Base-by-base conservation (phyloP, 192 early-diverging fungal genomes). In the Umbelopsis isabellina region DNA sequence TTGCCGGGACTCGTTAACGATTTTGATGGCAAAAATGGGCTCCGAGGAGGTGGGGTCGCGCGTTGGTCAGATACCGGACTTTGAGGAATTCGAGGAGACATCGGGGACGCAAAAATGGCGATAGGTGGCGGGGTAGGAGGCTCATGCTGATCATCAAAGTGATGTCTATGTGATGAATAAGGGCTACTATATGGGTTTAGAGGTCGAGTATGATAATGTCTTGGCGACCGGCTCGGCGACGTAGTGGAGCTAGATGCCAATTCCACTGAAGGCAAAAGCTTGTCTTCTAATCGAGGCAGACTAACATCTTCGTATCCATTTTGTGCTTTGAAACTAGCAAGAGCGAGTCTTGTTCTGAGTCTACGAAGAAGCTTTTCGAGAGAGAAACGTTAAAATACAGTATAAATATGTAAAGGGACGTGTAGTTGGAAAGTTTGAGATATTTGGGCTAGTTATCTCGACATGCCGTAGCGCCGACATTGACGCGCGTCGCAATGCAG, bases 251-350 rank as follows among this genome's bases (percentile, higher is more conserved):
- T 23, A 4, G 51, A 53, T 0, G 1, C 12, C 35, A 33, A 3
- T 35, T 37, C 55, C 18, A 25, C 27, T 35, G 27, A 37, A 11
- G 55, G 55, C 4, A 61, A 16, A 61, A 61, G 55, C 33, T 61
- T 61, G 16, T 61, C 55, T 16, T 61, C 55, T n/a, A 61, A 35
- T 8, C 33, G 25, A 11, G 55, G 55, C 18, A 61, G 55, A 18
- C 55, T 61, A 33, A 35, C 55, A 25, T 61, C 33, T 27, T 75
- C 74, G 55, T 75, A 75, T 66, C 74, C 74, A 67, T 75, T 23
- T 22, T 75, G 74, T 27, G 58, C 46, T 41, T 75, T 75, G 68
- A 75, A 75, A 41, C 65, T 70, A 16, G 74, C 74, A 8, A 75
- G 50, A 41, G 69, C 74, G 30, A 75, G 45, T 16, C 74, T 69